These are phyloP conservation scores for Citeromyces hawaiiensis DNA, from an alignment of 1,139 yeast genomes.

Conservation along the genomic window DNA sequence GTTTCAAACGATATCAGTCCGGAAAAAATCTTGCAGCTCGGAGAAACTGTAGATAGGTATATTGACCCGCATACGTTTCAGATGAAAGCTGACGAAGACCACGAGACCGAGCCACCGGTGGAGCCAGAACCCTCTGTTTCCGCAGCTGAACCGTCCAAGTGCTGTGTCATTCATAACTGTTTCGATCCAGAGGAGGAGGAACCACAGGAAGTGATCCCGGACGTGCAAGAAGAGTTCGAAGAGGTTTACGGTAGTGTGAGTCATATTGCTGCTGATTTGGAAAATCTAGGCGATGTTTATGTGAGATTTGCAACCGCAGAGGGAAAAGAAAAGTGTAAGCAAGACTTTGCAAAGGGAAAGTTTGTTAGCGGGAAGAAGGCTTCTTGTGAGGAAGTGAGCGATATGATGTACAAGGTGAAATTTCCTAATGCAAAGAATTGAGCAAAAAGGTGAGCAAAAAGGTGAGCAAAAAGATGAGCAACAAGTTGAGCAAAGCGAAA, in stretches of 20 bases:
- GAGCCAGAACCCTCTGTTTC: background rate
- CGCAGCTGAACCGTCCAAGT: background rate
- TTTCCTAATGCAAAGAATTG: background rate
- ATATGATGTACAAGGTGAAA: background rate
- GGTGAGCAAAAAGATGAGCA: too few relatives aligned
- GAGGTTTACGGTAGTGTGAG: background rate
- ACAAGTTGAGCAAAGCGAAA: too few relatives aligned
- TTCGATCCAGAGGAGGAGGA: slow-evolving; percentile 1
- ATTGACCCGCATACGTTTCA: background rate
- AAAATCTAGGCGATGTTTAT: background rate
- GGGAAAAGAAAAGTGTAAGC: background rate
- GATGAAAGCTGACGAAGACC: background rate
- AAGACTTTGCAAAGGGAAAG: slow-evolving; percentile 1
- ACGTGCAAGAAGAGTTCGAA: background rate
- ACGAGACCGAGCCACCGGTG: background rate
- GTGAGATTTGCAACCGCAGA: background rate
- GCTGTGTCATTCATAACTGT: slow-evolving; percentile 1
- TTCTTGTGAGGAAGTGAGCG: slow-evolving; percentile 1
- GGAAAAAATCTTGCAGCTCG: background rate
- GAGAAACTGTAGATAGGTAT: background rate
- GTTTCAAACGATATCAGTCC: background rate
- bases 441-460: background rate
- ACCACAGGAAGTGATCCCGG: background rate
- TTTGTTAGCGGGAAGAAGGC: background rate
- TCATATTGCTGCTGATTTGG: slow-evolving; percentile 1